Evolutionary conservation across 1,139 yeast species (phyloP).

Genomic region (Suhomyces terraborum): DNA sequence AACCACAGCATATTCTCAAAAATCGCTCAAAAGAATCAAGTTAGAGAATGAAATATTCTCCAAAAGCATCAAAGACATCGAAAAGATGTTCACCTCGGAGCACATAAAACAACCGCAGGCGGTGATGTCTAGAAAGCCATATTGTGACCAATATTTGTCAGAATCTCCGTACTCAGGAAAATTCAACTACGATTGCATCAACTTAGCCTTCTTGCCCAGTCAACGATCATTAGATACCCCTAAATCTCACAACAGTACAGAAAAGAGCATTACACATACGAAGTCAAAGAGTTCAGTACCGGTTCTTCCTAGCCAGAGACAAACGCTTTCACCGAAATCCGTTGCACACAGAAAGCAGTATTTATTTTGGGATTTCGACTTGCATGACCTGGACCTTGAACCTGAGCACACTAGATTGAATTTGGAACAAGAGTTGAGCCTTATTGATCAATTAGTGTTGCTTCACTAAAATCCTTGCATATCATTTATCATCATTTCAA

Average conservation of each 20-base stretch:
- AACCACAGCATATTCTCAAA: slow-evolving; percentile 14
- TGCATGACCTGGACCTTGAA: slow-evolving; percentile 9
- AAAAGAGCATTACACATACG: background rate
- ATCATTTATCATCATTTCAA: no score
- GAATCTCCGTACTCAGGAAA: slow-evolving; percentile 9
- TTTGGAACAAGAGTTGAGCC: slow-evolving; percentile 23
- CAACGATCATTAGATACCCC: background rate
- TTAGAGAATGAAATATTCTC: slow-evolving; percentile 33
- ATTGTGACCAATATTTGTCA: slow-evolving; percentile 11
- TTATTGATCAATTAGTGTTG: slow-evolving; percentile 26
- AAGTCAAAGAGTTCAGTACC: slow-evolving; percentile 7
- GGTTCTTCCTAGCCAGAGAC: slow-evolving; percentile 14
- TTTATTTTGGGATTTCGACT: slow-evolving; percentile 11
- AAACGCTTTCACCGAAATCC: slow-evolving; percentile 9
- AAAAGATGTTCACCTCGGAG: slow-evolving; percentile 25
- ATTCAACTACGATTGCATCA: slow-evolving; percentile 31
- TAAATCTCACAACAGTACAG: background rate
- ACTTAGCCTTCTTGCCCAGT: slow-evolving; percentile 23
- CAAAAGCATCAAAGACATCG: slow-evolving; percentile 33
- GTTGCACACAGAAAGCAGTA: slow-evolving; percentile 3
- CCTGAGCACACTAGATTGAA: slow-evolving; percentile 3
- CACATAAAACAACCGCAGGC: slow-evolving; percentile 8
- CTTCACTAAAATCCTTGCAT: slow-evolving; percentile 10
- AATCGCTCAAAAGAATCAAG: slow-evolving; percentile 28
- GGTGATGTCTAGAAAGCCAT: slow-evolving; percentile 12